Evolutionary conservation across 129 eudicot species (phyloP), one percentile per base, ranked within the genome.

Genomic region (Apium graveolens): DNA sequence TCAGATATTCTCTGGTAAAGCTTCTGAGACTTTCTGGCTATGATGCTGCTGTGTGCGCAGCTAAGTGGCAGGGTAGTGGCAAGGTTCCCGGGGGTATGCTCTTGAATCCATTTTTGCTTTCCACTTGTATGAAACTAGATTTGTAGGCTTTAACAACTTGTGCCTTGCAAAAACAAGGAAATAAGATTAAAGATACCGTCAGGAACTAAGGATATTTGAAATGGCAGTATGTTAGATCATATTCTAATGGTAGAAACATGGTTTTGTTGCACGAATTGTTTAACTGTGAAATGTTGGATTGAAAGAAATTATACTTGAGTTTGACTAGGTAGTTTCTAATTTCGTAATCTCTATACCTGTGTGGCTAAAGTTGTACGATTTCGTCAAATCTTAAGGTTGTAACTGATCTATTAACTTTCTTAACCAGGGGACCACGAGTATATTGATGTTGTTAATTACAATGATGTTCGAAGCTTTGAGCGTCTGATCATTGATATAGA

Each of bases 31-130:
- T 82, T 39, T 83, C 92, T 45, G 98, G 98, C 43, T 93, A 86
- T 81, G 97, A 93, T 89, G 98, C 98, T 78, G 98, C 91, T 74
- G 94, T 93, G 24, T 93, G 98, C 79, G 70, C 85, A 42, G 83
- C 94, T 73, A 87, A 85, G 78, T 93, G 98, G 98, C 97, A 84
- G 76, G 95, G 91, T 76, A 78, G 80, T 38, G 91, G 88, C 76
- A 93, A 89, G 80, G 97, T 90, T 78, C 98, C 97, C n/a, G 98
- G 98, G 83, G 98, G 98, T 93, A 88, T 60, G 65, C n/a, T 4
- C 37, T 62, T 76, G 62, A 49, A 60, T 74, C 76, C 14, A 48
- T 39, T 76, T 53, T 48, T 43, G 20, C 13, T 43, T 66, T 62
- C 7, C 42, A 73, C 17, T 51, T 72, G 51, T 72, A 42, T 21